A percentile compares a stretch with the other conserved stretches of the same genome.
phyloP scores from a whole-genome alignment of 768 basidiomycete species.

The Lactarius akahatsu region DNA sequence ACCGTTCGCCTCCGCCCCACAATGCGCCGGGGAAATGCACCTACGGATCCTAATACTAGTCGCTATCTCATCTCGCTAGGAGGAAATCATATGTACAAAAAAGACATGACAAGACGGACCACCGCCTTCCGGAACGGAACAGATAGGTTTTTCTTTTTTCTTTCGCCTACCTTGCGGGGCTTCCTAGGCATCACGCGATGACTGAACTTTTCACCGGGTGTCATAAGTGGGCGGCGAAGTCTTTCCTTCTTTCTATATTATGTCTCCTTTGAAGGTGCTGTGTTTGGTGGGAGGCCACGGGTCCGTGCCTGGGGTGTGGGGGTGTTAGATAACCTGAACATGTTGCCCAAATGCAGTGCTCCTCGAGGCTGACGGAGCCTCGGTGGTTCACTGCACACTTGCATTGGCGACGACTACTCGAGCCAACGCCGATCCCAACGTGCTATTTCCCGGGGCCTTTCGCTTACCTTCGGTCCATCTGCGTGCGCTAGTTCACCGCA shows the following conservation, averaged over 20 bases:
- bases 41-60: neutral
- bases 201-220: neutral
- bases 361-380: slow-evolving; percentile 13
- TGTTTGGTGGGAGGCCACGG: slow-evolving; percentile 11
- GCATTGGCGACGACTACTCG: neutral
- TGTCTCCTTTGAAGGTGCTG: slow-evolving; percentile 17
- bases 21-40: slow-evolving; percentile 3
- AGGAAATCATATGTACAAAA: slow-evolving; percentile 8
- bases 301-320: slow-evolving; percentile 15
- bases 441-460: neutral
- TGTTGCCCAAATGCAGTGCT: slow-evolving; percentile 24
- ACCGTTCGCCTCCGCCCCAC: slow-evolving; percentile 2
- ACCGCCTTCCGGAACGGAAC: slow-evolving; percentile 17
- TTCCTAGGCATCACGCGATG: neutral
- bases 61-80: slow-evolving; percentile 15
- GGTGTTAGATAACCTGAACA: slow-evolving; percentile 17
- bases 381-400: neutral
- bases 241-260: neutral
- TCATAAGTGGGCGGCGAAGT: neutral
- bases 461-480: neutral
- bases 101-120: slow-evolving; percentile 9
- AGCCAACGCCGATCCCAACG: neutral
- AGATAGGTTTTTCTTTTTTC: neutral
- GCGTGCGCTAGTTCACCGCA: neutral
- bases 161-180: neutral